These are phyloP conservation scores for Microbotryum silenes-acaulis DNA, from an alignment of 1,284 basidiomycete species.

Conservation along the genomic window DNA sequence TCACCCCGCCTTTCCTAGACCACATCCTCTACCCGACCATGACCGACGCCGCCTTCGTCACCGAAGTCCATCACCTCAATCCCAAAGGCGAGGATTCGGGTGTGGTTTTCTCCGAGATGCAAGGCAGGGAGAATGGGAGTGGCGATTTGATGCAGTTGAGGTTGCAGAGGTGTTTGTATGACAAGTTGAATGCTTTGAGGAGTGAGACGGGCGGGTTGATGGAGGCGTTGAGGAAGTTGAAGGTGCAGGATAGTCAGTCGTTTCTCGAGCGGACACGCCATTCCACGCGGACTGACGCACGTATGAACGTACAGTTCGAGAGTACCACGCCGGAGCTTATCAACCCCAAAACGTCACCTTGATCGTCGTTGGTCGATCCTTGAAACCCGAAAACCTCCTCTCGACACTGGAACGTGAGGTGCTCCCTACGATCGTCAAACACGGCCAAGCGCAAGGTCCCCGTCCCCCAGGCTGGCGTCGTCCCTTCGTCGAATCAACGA, in stretches of 20 bases:
- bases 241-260: slow-evolving; percentile 75
- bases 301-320: slow-evolving; percentile 53
- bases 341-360: slow-evolving; percentile 88
- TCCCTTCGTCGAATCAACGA: slow-evolving; percentile 78
- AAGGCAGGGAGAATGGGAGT: slow-evolving; percentile 88
- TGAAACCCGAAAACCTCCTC: slow-evolving; percentile 47
- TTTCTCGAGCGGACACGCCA: slow-evolving; percentile 1
- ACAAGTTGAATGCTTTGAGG: slow-evolving; percentile 75
- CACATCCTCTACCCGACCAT: slow-evolving; percentile 96
- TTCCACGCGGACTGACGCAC: not conserved
- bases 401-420: slow-evolving; percentile 69
- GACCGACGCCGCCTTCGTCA: slow-evolving; percentile 80
- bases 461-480: slow-evolving; percentile 75
- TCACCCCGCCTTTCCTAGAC: slow-evolving; percentile 79
- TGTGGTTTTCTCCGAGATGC: slow-evolving; percentile 77
- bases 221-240: slow-evolving; percentile 77
- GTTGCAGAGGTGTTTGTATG: slow-evolving; percentile 70
- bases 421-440: slow-evolving; percentile 68
- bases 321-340: slow-evolving; percentile 87
- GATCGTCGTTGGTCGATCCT: slow-evolving; percentile 51
- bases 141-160: slow-evolving; percentile 86
- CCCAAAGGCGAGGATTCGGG: slow-evolving; percentile 84
- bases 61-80: slow-evolving; percentile 79
- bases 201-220: slow-evolving; percentile 96
- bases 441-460: slow-evolving; percentile 60